Base-by-base conservation (phyloP, 73 alveolate genomes). In the Loxodes magnus region DNA sequence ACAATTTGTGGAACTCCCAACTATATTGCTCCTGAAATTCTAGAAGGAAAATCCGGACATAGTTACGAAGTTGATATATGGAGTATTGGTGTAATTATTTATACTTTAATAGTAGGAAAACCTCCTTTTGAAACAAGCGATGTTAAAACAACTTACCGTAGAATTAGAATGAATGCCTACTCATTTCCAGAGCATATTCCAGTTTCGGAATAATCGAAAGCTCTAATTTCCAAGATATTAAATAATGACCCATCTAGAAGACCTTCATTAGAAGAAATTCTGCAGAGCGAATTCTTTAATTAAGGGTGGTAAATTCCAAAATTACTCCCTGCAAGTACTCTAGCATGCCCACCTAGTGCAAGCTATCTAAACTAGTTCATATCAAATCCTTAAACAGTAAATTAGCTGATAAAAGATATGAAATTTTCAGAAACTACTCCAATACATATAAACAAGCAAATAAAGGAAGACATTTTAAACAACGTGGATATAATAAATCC, bases 1-100 rank as follows among this genome's bases (percentile, higher is more conserved):
- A 61, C 96, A 7, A 50, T 84, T 33, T 84, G 96, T 17, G 93
- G 96, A 5, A 84, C 96, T 1, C 93, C 96, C 4, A 84, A 84
- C 54, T 84, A 84, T 44, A 78, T 84, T 6, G 92, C 96, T 3
- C 96, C 96, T 0, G 93, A 84, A 73, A 74, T 84, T 4, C 67
- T 84, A 24, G 96, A 84, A 31, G 87, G 87, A 4, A 78, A 66
- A 52, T 50, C 31, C 9, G 92, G 92, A 1, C 82, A 84, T 55
- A 60, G 84, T 4, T 79, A 54, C 56, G 96, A 84, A 72, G 96
- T 79, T 35, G 93, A 79, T 67, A 56, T 79, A 34, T 78, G 93
- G 93, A 38, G 77, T 21, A 27, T 84, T 24, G 93, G 93, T 3
- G 73, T 78, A 48, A 65, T 74, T 26, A 43, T 84, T 14, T 79